A percentile compares a stretch with the other conserved stretches of the same genome.
Conservation (phyloP, 1,284 basidiomycete species). For the Crucibulum parvulum region DNA sequence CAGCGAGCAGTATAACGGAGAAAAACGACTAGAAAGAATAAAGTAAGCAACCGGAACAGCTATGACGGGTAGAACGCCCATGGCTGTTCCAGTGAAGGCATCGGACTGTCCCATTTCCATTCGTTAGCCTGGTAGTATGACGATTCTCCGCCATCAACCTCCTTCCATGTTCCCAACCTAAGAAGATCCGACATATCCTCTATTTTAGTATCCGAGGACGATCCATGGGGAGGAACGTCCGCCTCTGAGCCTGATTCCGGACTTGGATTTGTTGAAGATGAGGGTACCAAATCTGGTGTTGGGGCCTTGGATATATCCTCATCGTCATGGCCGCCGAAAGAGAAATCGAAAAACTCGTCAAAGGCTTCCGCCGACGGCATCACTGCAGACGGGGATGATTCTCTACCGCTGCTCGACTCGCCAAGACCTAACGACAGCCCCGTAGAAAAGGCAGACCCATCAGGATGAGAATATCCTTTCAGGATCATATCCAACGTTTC, state of each 20-base stretch:
- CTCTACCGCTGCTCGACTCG: slow-evolving; percentile 35
- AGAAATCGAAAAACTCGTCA: slow-evolving; percentile 72
- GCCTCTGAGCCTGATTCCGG: slow-evolving; percentile 76
- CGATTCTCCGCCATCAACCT: slow-evolving; percentile 79
- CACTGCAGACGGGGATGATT: slow-evolving; percentile 40
- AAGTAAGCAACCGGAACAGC: slow-evolving; percentile 35
- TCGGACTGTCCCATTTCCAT: slow-evolving; percentile 78
- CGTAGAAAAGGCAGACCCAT: slow-evolving; percentile 41
- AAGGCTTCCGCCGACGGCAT: slow-evolving; percentile 52
- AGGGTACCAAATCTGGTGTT: slow-evolving; percentile 73
- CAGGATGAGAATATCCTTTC: slow-evolving; percentile 53
- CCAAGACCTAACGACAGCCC: slow-evolving; percentile 41
- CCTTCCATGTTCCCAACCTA: slow-evolving; percentile 66
- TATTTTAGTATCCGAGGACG: slow-evolving; percentile 40
- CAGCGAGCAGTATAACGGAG: slow-evolving; percentile 27
- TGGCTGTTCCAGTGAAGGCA: slow-evolving; percentile 68
- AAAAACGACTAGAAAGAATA: slow-evolving; percentile 20
- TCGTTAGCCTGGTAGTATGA: slow-evolving; percentile 67
- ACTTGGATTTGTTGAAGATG: slow-evolving; percentile 77
- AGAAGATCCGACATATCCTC: slow-evolving; percentile 62
- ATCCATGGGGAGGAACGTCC: slow-evolving; percentile 46
- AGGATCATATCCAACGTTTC: slow-evolving; percentile 67
- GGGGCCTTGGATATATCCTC: slow-evolving; percentile 69
- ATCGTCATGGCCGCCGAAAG: slow-evolving; percentile 62
- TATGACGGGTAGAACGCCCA: slow-evolving; percentile 75